Evolutionary conservation across 352 stramenopile species (phyloP).

Genomic region (Phytophthora cactorum): DNA sequence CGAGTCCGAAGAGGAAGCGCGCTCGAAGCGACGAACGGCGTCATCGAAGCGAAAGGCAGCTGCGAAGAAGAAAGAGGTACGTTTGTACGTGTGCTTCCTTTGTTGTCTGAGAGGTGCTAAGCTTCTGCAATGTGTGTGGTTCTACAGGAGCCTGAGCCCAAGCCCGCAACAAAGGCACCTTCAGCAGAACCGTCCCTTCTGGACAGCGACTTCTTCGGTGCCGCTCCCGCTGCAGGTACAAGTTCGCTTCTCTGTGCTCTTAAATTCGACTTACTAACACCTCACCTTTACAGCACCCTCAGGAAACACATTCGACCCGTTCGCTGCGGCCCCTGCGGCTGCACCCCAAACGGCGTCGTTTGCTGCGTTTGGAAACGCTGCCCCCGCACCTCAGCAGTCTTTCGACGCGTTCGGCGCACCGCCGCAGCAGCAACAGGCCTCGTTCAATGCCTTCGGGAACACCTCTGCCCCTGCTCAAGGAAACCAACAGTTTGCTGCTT

Average conservation of each 20-base stretch:
- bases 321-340: constrained; percentile 44
- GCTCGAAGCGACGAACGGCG: constrained; percentile 60
- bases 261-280: constrained; percentile 3
- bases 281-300: constrained; percentile 26
- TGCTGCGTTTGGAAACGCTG: constrained; percentile 47
- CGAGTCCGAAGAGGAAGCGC: constrained; percentile 75
- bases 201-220: constrained; percentile 79
- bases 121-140: not conserved
- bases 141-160: constrained; percentile 45
- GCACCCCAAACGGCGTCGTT: constrained; percentile 39
- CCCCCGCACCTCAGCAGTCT: constrained; percentile 42
- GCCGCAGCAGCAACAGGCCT: constrained; percentile 46
- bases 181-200: constrained; percentile 73
- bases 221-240: constrained; percentile 43
- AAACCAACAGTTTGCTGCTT: constrained; percentile 52
- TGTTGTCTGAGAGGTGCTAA: not conserved
- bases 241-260: constrained; percentile 7
- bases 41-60: constrained; percentile 65
- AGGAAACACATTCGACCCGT: constrained; percentile 72
- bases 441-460: constrained; percentile 72
- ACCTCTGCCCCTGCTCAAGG: constrained; percentile 32
- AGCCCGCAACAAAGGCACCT: constrained; percentile 54
- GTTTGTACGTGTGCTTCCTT: not conserved
- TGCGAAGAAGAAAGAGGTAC: constrained; percentile 82
- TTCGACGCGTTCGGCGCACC: constrained; percentile 66